phyloP scores from a whole-genome alignment of 352 stramenopile species.

The Phytophthora pisi region DNA sequence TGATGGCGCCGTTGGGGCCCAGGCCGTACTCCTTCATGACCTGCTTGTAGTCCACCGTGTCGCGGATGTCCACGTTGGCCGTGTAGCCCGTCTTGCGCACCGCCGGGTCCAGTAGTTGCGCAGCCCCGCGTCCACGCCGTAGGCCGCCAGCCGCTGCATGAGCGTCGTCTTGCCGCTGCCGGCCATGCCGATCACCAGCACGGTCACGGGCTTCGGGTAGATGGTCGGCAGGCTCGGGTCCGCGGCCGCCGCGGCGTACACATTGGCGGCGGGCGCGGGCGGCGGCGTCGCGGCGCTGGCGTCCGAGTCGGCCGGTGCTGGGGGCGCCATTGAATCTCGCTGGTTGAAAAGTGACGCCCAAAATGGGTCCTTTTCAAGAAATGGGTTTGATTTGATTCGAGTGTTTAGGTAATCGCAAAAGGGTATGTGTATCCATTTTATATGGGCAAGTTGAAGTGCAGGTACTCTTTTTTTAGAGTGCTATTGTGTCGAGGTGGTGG shows the following conservation, averaged over 20 bases:
- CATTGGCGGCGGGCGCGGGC: constrained; percentile 13
- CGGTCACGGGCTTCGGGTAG: constrained; percentile 73
- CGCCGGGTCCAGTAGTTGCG: constrained; percentile 97
- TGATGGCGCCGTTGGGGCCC: constrained; percentile 98
- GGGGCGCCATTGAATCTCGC: constrained; percentile 35
- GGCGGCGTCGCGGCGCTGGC: constrained; percentile 12
- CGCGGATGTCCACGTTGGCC: constrained; percentile 98
- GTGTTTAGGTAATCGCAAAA: constrained; percentile 2
- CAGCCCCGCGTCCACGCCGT: constrained; percentile 68
- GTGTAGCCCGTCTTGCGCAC: constrained; percentile 96
- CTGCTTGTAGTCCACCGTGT: constrained; percentile 99
- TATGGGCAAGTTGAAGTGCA: constrained; percentile 22
- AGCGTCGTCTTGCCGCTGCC: constrained; percentile 97
- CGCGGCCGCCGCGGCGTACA: constrained; percentile 21
- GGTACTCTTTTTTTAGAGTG: constrained; percentile 2
- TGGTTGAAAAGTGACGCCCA: constrained; percentile 7
- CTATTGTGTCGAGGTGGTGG: constrained; percentile 12
- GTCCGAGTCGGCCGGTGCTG: background rate
- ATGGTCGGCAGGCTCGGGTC: constrained; percentile 51
- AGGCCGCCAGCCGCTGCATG: constrained; percentile 87
- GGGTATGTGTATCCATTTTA: background rate
- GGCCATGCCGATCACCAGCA: constrained; percentile 96
- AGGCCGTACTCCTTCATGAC: constrained; percentile 98
- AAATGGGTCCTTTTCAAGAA: constrained; percentile 10
- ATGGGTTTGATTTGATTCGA: background rate